Evolutionary conservation across 2,329 filamentous ascomycete genomes (phyloP).

Genomic region (Phaeosphaeriaceae sp.): DNA sequence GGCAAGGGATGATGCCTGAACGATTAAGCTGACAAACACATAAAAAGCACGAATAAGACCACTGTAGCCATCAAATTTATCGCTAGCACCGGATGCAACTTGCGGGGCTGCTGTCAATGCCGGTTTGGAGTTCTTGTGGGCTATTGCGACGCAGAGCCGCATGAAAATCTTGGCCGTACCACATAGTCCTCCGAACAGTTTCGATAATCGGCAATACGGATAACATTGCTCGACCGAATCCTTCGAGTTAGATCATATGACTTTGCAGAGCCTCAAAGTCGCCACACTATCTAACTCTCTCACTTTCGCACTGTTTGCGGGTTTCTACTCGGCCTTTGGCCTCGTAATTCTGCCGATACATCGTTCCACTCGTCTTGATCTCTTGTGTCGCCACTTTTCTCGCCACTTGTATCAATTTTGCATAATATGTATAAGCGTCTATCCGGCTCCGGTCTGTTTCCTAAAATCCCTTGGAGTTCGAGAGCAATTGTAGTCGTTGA

Average conservation of each 20-base stretch:
- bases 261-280: background rate
- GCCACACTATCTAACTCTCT: background rate
- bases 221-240: background rate
- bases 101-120: background rate
- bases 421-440: no score
- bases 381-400: no score
- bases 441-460: no score
- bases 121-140: background rate
- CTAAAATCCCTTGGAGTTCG: no score
- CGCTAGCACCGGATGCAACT: constrained; percentile 1
- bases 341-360: no score
- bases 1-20: background rate
- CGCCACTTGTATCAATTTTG: no score
- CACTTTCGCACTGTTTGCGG: no score
- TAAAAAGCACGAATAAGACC: constrained; percentile 1
- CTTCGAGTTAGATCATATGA: background rate
- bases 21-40: background rate
- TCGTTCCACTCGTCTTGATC: no score
- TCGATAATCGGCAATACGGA: background rate
- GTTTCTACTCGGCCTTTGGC: no score
- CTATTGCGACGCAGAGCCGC: background rate
- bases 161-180: background rate
- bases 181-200: background rate
- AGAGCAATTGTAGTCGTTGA: no score
- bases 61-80: background rate